Percentiles rank a stretch among this genome's conserved stretches.
These are phyloP conservation scores for Pelargonium exstipulatum DNA, from an alignment of 441 rosid genomes.

Conservation along the genomic window DNA sequence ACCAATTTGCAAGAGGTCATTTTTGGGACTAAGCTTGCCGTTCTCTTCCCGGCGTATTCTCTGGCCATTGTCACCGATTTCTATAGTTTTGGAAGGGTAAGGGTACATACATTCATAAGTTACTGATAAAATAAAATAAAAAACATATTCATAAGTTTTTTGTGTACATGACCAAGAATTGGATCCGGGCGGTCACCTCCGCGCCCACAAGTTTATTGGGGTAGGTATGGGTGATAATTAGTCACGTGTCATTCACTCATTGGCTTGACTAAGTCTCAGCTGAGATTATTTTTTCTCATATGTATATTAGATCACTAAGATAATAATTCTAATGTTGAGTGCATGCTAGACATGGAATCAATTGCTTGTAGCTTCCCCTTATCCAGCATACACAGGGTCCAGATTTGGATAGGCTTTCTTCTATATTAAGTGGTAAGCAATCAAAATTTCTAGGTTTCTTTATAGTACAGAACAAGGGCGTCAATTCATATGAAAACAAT, in stretches of 20 bases:
- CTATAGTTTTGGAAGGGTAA: background rate
- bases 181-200: too few species aligned
- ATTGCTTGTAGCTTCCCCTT: conserved; percentile 77
- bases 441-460: background rate
- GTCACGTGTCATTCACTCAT: too few species aligned
- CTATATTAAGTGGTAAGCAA: conserved; percentile 49
- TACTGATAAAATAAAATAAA: too few species aligned
- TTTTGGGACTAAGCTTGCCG: conserved; percentile 65
- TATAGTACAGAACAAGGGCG: background rate
- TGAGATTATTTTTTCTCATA: too few species aligned
- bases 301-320: background rate
- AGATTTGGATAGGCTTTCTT: conserved; percentile 62
- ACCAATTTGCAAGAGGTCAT: conserved; percentile 74
- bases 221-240: too few species aligned
- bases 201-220: too few species aligned
- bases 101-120: too few species aligned
- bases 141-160: too few species aligned
- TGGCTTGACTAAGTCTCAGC: too few species aligned
- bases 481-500: background rate
- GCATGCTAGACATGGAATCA: conserved; percentile 62
- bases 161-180: too few species aligned
- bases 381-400: conserved; percentile 74
- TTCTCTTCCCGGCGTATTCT: conserved; percentile 70
- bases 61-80: conserved; percentile 40
- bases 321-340: conserved; percentile 3